Percentiles rank a stretch among this genome's conserved stretches.
Conservation (phyloP, 1,284 basidiomycete genomes). For the Puccinia novopanici region DNA sequence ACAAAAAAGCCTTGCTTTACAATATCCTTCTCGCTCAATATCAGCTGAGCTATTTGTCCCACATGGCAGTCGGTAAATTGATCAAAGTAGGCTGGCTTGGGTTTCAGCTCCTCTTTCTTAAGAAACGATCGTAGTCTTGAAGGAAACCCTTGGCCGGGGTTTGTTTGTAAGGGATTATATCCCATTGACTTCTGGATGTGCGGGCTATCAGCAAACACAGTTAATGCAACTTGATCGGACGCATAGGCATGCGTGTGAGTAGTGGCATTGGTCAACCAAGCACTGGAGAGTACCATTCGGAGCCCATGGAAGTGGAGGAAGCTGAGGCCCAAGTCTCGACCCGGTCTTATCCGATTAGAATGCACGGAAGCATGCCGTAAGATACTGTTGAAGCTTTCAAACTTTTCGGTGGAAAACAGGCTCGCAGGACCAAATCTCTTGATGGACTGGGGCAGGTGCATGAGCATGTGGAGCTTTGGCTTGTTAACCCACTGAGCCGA, state of each 20-base stretch:
- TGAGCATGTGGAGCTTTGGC: slow-evolving; percentile 30
- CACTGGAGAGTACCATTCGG: slow-evolving; percentile 59
- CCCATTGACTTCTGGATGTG: slow-evolving; percentile 7
- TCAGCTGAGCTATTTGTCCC: background rate
- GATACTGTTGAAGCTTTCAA: slow-evolving; percentile 19
- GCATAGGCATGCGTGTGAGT: background rate
- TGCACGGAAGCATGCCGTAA: slow-evolving; percentile 1
- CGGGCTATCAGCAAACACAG: background rate
- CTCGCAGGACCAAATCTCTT: slow-evolving; percentile 2
- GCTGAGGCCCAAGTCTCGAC: background rate
- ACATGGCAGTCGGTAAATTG: background rate
- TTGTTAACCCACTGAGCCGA: slow-evolving; percentile 19
- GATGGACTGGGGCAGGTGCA: slow-evolving; percentile 11
- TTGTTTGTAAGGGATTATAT: background rate
- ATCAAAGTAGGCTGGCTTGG: background rate
- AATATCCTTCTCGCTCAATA: background rate
- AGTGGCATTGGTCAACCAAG: background rate
- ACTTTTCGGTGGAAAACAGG: slow-evolving; percentile 35
- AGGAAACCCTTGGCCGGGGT: no score
- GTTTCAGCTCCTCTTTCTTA: background rate
- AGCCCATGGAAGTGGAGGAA: background rate
- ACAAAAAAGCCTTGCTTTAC: background rate
- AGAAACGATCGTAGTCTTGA: background rate
- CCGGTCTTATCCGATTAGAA: slow-evolving; percentile 8
- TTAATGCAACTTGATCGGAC: background rate